These are phyloP conservation scores for Ceratocystis cubensis DNA, from an alignment of 2,329 filamentous ascomycete genomes.

Conservation along the genomic window DNA sequence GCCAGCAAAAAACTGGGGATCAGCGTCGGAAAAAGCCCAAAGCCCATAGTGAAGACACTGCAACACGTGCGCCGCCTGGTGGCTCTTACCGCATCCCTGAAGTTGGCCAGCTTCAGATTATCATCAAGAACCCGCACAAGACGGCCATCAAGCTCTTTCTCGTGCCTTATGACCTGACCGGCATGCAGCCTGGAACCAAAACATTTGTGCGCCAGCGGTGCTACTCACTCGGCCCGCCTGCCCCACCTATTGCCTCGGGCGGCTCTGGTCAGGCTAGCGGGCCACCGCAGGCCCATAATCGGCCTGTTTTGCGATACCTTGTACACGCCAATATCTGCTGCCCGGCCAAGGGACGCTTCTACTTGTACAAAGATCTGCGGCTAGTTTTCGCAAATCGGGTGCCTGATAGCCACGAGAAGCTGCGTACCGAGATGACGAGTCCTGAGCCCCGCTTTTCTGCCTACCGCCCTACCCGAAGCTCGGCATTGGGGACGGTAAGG, in stretches of 20 bases:
- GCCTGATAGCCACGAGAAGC: slow-evolving; percentile 84
- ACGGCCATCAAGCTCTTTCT: slow-evolving; percentile 94
- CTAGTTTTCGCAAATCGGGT: slow-evolving; percentile 96
- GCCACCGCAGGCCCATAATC: slow-evolving; percentile 23
- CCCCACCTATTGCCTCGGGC: slow-evolving; percentile 20
- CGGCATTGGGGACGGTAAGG: slow-evolving; percentile 25
- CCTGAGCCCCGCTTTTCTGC: slow-evolving; percentile 77
- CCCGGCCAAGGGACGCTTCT: slow-evolving; percentile 69
- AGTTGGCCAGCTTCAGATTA: slow-evolving; percentile 86
- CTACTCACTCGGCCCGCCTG: slow-evolving; percentile 64
- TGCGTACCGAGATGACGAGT: slow-evolving; percentile 77
- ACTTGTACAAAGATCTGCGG: slow-evolving; percentile 80
- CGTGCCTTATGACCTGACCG: slow-evolving; percentile 79
- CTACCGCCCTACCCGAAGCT: slow-evolving; percentile 58
- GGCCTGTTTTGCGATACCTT: slow-evolving; percentile 74
- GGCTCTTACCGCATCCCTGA: slow-evolving; percentile 90
- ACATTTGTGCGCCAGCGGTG: slow-evolving; percentile 91
- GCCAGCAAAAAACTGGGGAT: slow-evolving; percentile 30
- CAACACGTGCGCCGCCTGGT: slow-evolving; percentile 52
- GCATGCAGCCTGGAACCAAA: slow-evolving; percentile 89
- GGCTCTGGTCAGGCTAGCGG: not conserved
- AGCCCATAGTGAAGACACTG: not conserved
- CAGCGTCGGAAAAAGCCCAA: slow-evolving; percentile 25
- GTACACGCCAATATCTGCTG: slow-evolving; percentile 90
- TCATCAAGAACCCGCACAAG: slow-evolving; percentile 97